Conservation (phyloP, 2,329 filamentous ascomycete species). For the Helotiales sp. region DNA sequence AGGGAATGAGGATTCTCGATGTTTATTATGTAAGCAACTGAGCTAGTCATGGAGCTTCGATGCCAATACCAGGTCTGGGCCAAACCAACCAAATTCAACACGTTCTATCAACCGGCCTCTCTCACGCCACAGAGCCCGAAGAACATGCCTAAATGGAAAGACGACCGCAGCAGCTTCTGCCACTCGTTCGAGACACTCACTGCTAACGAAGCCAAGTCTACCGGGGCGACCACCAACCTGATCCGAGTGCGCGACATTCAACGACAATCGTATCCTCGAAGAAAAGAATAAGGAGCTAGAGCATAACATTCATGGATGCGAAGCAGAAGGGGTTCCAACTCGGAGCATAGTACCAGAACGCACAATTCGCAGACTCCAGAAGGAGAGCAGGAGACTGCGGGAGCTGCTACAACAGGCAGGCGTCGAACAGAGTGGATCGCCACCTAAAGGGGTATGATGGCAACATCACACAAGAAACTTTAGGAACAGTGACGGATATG, state of each 20-base stretch:
- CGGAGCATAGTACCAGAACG: background rate
- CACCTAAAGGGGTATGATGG: background rate
- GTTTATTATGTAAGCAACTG: background rate
- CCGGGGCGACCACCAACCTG: background rate
- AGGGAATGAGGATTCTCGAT: no score
- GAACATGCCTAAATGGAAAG: background rate
- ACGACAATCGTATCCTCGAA: constrained; percentile 53
- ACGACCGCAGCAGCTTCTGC: background rate
- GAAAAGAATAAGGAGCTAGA: constrained; percentile 49
- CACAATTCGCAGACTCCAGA: constrained; percentile 8
- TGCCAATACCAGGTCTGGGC: no score
- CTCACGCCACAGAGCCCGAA: background rate
- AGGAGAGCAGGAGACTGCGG: constrained; percentile 17
- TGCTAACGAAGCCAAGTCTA: background rate
- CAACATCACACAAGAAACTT: background rate
- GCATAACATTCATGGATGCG: constrained; percentile 32
- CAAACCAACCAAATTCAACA: no score
- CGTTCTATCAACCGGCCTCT: no score
- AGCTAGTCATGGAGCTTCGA: no score
- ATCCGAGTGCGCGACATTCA: constrained; percentile 55
- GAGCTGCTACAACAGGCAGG: constrained; percentile 12
- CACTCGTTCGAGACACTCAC: background rate
- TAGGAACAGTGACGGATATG: background rate
- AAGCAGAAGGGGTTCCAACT: background rate
- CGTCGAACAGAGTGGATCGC: background rate